Evolutionary conservation across 208 protist genomes (phyloP).

Genomic region (Trypanosoma congolense): DNA sequence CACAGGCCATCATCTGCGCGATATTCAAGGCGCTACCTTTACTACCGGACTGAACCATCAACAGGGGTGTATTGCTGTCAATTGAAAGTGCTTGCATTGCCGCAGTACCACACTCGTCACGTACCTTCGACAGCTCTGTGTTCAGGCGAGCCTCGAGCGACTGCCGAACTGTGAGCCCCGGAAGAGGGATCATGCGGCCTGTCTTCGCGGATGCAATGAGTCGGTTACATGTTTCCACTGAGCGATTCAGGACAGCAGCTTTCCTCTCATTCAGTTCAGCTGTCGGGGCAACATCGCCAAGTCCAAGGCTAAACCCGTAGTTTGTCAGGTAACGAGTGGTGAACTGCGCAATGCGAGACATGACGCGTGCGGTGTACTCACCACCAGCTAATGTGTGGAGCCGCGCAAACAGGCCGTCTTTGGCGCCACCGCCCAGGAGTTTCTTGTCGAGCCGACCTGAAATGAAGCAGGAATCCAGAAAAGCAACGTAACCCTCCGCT

Average conservation of each 20-base stretch:
- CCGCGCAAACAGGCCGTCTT: constrained; percentile 94
- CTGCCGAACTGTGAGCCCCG: constrained; percentile 94
- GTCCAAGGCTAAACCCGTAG: constrained; percentile 99
- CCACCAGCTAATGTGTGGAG: constrained; percentile 87
- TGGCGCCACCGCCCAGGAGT: constrained; percentile 91
- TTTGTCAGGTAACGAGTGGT: constrained; percentile 92
- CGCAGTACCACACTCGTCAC: constrained; percentile 95
- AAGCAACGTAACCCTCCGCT: constrained; percentile 93
- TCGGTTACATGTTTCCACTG: constrained; percentile 89
- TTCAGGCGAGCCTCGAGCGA: constrained; percentile 96
- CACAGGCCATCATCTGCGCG: constrained; percentile 99
- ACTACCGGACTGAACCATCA: constrained; percentile 98
- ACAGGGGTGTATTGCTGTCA: constrained; percentile 95
- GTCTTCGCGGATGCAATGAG: constrained; percentile 91
- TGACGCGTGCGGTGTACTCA: constrained; percentile 85
- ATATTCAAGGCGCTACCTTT: constrained; percentile 99
- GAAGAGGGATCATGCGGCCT: constrained; percentile 88
- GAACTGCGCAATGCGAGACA: constrained; percentile 95
- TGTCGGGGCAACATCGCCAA: constrained; percentile 95
- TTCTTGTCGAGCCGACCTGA: constrained; percentile 97
- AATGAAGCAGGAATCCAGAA: constrained; percentile 92
- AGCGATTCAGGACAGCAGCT: constrained; percentile 83
- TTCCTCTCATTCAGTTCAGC: constrained; percentile 86
- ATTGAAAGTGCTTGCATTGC: constrained; percentile 93
- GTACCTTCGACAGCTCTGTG: constrained; percentile 94